Conservation (phyloP, 2,329 filamentous ascomycete species). For the Eurotiales sp. region DNA sequence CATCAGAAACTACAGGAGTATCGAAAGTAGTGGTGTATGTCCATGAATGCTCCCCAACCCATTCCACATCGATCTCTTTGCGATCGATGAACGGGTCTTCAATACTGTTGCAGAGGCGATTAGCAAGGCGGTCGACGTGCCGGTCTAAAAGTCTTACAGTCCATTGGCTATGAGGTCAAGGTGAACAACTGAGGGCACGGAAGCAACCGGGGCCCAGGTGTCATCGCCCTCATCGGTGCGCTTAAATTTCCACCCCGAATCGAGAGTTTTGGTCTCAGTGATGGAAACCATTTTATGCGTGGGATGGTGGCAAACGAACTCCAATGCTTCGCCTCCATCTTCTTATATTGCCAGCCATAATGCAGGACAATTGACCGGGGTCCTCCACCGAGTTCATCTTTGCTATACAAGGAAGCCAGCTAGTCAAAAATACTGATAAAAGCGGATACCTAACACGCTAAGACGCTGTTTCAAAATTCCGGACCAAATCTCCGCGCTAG, state of each 20-base stretch:
- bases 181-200: constrained; percentile 31
- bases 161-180: constrained; percentile 25
- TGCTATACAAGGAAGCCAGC: not conserved
- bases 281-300: not conserved
- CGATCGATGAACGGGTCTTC: constrained; percentile 26
- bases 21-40: constrained; percentile 52
- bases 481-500: not conserved
- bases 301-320: not conserved
- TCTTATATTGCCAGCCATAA: too few relatives aligned
- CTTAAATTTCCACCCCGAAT: constrained; percentile 36
- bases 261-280: not conserved
- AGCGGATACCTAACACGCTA: not conserved
- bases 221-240: constrained; percentile 21
- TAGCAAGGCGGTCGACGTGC: not conserved
- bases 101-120: constrained; percentile 19
- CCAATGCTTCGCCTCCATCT: not conserved
- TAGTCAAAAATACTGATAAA: not conserved
- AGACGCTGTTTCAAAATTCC: not conserved
- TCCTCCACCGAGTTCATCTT: not conserved
- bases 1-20: constrained; percentile 38
- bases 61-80: constrained; percentile 28
- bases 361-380: too few relatives aligned
- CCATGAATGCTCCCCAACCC: constrained; percentile 30
- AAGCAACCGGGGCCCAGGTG: constrained; percentile 28
- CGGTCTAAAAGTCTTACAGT: constrained; percentile 25